These are phyloP conservation scores for Annona squamosa DNA, from an alignment of 164 flowering plant species.

Conservation along the genomic window DNA sequence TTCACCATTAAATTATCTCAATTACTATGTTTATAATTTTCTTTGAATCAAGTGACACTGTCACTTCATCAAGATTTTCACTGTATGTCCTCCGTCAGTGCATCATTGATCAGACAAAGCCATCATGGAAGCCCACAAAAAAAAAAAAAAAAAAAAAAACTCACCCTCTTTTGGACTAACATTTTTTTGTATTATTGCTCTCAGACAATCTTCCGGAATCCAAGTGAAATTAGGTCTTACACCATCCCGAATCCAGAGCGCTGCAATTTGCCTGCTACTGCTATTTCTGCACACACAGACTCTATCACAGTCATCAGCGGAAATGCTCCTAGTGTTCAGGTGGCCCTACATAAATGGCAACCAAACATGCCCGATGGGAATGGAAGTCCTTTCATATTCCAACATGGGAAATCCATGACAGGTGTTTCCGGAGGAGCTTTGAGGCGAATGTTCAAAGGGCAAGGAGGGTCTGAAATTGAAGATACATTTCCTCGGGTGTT, in stretches of 20 bases:
- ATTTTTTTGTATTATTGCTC: constrained; percentile 2
- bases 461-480: constrained; percentile 45
- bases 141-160: neutral
- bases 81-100: too few relatives aligned
- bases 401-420: constrained; percentile 64
- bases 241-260: constrained; percentile 74
- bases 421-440: constrained; percentile 64
- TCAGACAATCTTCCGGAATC: constrained; percentile 94
- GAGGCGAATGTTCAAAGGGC: constrained; percentile 85
- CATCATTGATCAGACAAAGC: too few relatives aligned
- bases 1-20: too few relatives aligned
- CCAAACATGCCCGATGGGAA: constrained; percentile 99
- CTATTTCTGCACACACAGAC: constrained; percentile 78
- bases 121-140: neutral
- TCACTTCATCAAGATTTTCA: too few relatives aligned
- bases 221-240: constrained; percentile 69
- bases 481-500: constrained; percentile 84
- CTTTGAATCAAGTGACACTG: too few relatives aligned
- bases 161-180: neutral
- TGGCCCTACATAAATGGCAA: constrained; percentile 96
- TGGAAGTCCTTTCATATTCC: constrained; percentile 85
- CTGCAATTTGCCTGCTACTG: constrained; percentile 93
- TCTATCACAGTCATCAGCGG: constrained; percentile 65
- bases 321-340: constrained; percentile 86
- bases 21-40: too few relatives aligned